Percentiles rank a stretch among this genome's conserved stretches.
These are phyloP conservation scores for Adansonia rubrostipa DNA, from an alignment of 441 rosid genomes.

Conservation along the genomic window DNA sequence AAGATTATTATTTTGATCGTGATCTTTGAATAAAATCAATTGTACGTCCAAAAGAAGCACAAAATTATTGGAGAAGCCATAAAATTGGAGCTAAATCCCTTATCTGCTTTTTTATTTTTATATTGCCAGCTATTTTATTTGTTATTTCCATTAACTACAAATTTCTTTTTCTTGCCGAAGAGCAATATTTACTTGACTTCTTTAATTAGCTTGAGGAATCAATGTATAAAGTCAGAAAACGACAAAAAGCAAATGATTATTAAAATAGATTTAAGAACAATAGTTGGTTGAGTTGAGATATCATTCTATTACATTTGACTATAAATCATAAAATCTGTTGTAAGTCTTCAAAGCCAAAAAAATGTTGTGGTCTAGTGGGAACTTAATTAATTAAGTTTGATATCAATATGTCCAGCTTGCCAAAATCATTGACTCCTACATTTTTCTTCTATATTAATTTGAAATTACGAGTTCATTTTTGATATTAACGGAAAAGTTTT, in stretches of 20 bases:
- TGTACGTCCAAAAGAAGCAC: background rate
- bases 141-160: background rate
- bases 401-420: slow-evolving; percentile 11
- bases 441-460: background rate
- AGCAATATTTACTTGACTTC: background rate
- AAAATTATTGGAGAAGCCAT: background rate
- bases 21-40: background rate
- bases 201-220: background rate
- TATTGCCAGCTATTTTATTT: background rate
- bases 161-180: background rate
- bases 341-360: background rate
- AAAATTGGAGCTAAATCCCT: background rate
- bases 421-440: slow-evolving; percentile 1
- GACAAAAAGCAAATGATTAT: background rate
- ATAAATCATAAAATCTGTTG: slow-evolving; percentile 10
- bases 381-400: background rate
- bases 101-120: background rate
- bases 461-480: background rate
- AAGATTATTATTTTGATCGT: too few relatives aligned
- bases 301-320: slow-evolving; percentile 16
- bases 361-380: background rate
- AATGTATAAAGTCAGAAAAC: background rate
- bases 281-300: slow-evolving; percentile 17
- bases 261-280: background rate
- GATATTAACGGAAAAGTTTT: too few relatives aligned